Evolutionary conservation across 345 rosid species (phyloP).

Genomic region (Litchi chinensis): DNA sequence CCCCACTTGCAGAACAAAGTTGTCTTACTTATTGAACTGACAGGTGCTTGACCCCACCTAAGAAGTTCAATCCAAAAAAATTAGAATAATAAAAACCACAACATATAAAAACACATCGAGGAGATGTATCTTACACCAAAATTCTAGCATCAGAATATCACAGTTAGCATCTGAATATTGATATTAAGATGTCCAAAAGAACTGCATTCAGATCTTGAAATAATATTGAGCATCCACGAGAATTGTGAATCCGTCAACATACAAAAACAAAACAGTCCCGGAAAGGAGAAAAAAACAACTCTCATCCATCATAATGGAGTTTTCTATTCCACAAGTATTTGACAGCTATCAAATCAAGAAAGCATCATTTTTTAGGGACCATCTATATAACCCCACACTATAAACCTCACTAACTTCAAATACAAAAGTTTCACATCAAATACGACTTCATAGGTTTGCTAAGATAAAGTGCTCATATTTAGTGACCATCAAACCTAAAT

Average conservation of each 20-base stretch:
- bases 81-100: not conserved
- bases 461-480: not conserved
- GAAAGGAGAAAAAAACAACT: not conserved
- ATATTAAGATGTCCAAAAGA: slow-evolving; percentile 1
- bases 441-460: not conserved
- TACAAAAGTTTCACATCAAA: not conserved
- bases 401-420: not conserved
- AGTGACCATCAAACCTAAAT: too few relatives aligned
- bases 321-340: not conserved
- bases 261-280: slow-evolving; percentile 1
- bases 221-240: slow-evolving; percentile 5
- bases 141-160: not conserved
- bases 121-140: slow-evolving; percentile 2
- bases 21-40: not conserved
- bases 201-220: not conserved
- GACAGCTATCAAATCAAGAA: not conserved
- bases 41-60: not conserved
- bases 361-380: slow-evolving; percentile 20
- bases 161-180: slow-evolving; percentile 13
- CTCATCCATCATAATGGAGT: not conserved
- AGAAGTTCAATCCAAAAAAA: not conserved
- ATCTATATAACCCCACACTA: not conserved
- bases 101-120: not conserved
- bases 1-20: slow-evolving; percentile 3
- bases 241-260: slow-evolving; percentile 3